Conservation (phyloP, 257 asterid species). For the Solanum pimpinellifolium region DNA sequence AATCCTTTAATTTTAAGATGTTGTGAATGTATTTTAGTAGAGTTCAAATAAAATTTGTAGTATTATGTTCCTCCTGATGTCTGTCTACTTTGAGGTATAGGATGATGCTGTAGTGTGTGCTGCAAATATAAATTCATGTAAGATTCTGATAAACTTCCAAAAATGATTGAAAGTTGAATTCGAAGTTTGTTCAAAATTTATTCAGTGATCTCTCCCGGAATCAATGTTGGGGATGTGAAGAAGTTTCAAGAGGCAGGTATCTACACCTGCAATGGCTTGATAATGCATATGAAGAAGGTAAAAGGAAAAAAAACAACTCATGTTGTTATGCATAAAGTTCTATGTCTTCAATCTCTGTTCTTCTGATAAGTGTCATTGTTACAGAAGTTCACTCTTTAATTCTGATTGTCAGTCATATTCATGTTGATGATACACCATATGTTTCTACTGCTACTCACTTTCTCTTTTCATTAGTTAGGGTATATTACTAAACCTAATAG, state of each 20-base stretch:
- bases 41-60: neutral
- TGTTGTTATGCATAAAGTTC: neutral
- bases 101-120: neutral
- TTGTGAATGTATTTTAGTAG: neutral
- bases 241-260: slow-evolving; percentile 97
- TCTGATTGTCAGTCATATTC: neutral
- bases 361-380: neutral
- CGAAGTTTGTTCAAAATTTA: neutral
- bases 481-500: slow-evolving; percentile 80
- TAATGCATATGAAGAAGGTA: slow-evolving; percentile 99
- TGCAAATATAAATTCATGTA: neutral
- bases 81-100: too few relatives aligned
- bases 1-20: neutral
- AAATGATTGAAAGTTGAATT: neutral
- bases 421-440: neutral
- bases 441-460: neutral
- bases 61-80: too few relatives aligned
- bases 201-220: slow-evolving; percentile 83
- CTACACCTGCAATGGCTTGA: slow-evolving; percentile 81
- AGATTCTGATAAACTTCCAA: neutral
- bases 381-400: slow-evolving; percentile 51
- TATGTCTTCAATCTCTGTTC: neutral
- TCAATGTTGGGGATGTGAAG: slow-evolving; percentile 97
- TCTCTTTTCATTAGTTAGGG: slow-evolving; percentile 33
- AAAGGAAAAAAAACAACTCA: neutral